phyloP scores from a whole-genome alignment of 768 basidiomycete genomes.

The Rossbeevera mucosa region DNA sequence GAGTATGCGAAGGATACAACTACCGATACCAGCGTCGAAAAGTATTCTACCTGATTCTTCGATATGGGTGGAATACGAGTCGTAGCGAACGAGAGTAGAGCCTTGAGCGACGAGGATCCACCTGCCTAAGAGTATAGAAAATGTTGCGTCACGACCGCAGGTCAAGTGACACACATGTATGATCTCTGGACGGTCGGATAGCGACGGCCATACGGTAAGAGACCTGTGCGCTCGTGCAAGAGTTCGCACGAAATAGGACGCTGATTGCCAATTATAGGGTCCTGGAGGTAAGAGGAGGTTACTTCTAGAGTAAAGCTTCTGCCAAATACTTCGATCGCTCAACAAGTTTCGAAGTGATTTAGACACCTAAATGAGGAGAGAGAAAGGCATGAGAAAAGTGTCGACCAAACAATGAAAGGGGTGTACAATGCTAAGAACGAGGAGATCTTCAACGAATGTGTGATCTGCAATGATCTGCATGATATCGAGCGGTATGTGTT shows the following conservation, averaged over 20 bases:
- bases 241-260: slow-evolving; percentile 1
- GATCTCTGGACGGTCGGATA: background rate
- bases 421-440: slow-evolving; percentile 6
- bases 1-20: slow-evolving; percentile 1
- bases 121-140: slow-evolving; percentile 7
- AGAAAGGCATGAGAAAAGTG: background rate
- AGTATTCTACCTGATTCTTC: background rate
- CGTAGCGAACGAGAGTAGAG: slow-evolving; percentile 7
- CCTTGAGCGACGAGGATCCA: slow-evolving; percentile 10
- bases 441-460: background rate
- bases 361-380: background rate
- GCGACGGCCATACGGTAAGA: slow-evolving; percentile 5
- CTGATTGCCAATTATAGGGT: slow-evolving; percentile 12
- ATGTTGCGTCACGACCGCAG: background rate
- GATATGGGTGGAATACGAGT: background rate
- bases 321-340: slow-evolving; percentile 7
- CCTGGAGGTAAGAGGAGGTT: slow-evolving; percentile 1
- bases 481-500: slow-evolving; percentile 5
- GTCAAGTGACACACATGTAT: background rate
- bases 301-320: background rate
- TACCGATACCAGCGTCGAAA: background rate
- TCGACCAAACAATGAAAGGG: background rate
- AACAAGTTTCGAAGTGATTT: slow-evolving; percentile 1
- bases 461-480: slow-evolving; percentile 1
- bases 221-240: slow-evolving; percentile 5